Conservation (phyloP, 2,329 filamentous ascomycete genomes). For the Diaporthe ilicicola region DNA sequence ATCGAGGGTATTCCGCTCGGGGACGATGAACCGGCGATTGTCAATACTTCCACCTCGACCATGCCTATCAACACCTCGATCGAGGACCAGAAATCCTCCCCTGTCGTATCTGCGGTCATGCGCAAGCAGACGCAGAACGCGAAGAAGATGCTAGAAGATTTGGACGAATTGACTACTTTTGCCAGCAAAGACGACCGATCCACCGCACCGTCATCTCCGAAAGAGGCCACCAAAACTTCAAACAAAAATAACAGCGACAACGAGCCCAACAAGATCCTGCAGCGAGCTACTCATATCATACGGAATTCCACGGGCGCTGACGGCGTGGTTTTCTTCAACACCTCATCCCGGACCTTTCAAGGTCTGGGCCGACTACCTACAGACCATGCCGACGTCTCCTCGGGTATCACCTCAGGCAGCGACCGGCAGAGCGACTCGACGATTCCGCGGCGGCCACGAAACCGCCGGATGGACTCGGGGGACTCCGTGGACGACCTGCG, state of each 20-base stretch:
- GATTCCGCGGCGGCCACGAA: neutral
- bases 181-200: neutral
- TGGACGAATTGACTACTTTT: conserved; percentile 1
- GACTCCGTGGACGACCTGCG: conserved; percentile 22
- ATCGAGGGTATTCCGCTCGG: conserved; percentile 32
- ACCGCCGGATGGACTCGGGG: conserved; percentile 6
- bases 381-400: conserved; percentile 15
- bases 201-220: neutral
- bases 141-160: conserved; percentile 25
- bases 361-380: neutral
- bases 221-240: neutral
- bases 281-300: conserved; percentile 52
- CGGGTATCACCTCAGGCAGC: conserved; percentile 26
- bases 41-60: neutral
- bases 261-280: conserved; percentile 40
- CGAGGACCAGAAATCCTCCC: conserved; percentile 16
- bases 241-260: neutral
- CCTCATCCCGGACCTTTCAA: conserved; percentile 21
- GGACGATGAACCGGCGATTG: neutral
- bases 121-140: conserved; percentile 26
- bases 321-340: conserved; percentile 45
- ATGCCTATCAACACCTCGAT: neutral
- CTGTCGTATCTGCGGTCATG: conserved; percentile 27
- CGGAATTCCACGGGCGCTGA: conserved; percentile 53
- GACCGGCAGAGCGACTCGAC: conserved; percentile 19